Base-by-base conservation (phyloP, 495 filamentous ascomycete genomes). In the Xylona heveae region DNA sequence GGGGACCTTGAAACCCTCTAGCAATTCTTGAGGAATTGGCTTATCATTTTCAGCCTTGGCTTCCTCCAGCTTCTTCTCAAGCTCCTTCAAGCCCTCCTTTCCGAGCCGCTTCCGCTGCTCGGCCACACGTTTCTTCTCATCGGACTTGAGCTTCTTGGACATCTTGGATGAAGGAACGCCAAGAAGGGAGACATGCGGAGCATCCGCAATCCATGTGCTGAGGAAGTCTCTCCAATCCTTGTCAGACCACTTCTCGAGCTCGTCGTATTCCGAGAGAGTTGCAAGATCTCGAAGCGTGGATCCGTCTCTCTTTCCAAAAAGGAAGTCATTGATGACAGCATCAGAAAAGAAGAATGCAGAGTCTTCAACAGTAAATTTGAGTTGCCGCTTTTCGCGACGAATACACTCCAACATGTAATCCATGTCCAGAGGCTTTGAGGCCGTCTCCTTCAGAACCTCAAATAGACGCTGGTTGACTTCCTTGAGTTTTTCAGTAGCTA, bases 241-340 rank as follows among this genome's bases (percentile, higher is more conserved):
- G 36, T 95, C 81, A 1, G 50, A 65, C 90, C 90, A 95, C 26
- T 57, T 54, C 38, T 77, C 72, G 18, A 99, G 52, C 2, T 56
- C 53, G 36, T 92, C 78, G 47, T 81, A 91, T 38, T 78, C 74
- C 22, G 56, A 56, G 28, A 95, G 45, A 14, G 53, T 67, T 26
- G 66, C 63, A 8, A 92, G 51, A 27, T 77, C 62, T 26, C 42
- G 39, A 42, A 95, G 54, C 14, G 76, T 82, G 5, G 75, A 75
- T 0, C 88, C 88, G 45, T 88, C 76, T 26, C 79, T 64, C 34
- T 72, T 72, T 19, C 85, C 90, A 39, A 82, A 99, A 18, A 95
- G 59, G 51, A 90, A 88, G 42, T 95, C 84, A 9, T 69, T 74
- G 41, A 95, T 88, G 25, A 93, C 68, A 24, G 75, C 71, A 35